A percentile compares a stretch with the other conserved stretches of the same genome.
phyloP scores from a whole-genome alignment of 202 grass and related monocot genomes.

The Tripidium arundinaceum region DNA sequence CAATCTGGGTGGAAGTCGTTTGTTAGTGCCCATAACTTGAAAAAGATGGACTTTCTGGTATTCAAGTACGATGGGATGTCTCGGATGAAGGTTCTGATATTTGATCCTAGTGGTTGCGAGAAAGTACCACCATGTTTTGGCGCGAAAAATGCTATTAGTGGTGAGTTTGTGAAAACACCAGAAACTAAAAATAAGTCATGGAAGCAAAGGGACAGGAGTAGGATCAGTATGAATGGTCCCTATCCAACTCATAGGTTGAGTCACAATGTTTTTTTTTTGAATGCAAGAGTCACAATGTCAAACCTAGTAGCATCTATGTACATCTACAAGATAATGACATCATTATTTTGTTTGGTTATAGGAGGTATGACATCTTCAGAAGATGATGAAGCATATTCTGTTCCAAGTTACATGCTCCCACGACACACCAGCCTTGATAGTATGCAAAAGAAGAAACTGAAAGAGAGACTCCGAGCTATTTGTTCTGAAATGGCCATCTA shows the following conservation, averaged over 20 bases:
- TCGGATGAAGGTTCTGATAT: slow-evolving; percentile 37
- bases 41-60: slow-evolving; percentile 29
- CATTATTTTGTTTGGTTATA: background rate
- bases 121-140: slow-evolving; percentile 4
- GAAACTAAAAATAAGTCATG: background rate
- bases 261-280: background rate
- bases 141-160: background rate
- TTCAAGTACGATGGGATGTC: slow-evolving; percentile 41
- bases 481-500: slow-evolving; percentile 21
- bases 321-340: too few species aligned
- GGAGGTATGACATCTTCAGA: background rate
- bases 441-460: background rate
- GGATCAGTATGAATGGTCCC: background rate
- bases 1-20: slow-evolving; percentile 42
- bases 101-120: slow-evolving; percentile 30
- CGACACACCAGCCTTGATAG: background rate
- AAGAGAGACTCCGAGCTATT: background rate
- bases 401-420: background rate
- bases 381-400: background rate
- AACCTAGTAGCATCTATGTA: too few species aligned
- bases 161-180: background rate
- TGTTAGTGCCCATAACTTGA: slow-evolving; percentile 28
- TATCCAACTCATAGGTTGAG: background rate
- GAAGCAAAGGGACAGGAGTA: background rate
- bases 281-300: background rate